Evolutionary conservation across 352 stramenopile species (phyloP), one percentile per base, ranked within the genome.

Genomic region (Pythium brachiatum): DNA sequence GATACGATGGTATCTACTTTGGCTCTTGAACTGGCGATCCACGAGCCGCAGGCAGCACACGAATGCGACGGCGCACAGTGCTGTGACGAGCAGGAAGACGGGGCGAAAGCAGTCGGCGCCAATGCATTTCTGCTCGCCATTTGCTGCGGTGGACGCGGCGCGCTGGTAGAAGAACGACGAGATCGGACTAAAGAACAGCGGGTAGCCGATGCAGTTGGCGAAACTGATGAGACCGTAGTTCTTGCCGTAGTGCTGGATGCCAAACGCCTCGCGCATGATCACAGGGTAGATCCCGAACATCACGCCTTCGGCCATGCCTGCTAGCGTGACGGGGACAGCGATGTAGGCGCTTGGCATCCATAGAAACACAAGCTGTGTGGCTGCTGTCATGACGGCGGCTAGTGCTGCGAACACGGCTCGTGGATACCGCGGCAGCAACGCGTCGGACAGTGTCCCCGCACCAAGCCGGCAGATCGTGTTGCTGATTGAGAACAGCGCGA

Each of bases 221-320:
- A 92, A 60, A 31, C 82, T 91, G 52, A 95, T 64, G 46, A 92
- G 74, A 7, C 86, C 86, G 57, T 89, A 95, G 64, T 95, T 95
- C 60, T 93, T 93, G 48, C 86, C 86, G 69, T 88, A 92, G 66
- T 95, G 81, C 38, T 70, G 70, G 21, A 88, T 43, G 15, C 86
- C 86, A 57, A 93, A 95, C 36, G 86, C 74, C 46, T 95, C 86
- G 31, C 86, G 86, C 51, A 90, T 79, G 44, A 95, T 79, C 25
- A 95, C 83, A 2, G 86, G 83, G 55, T 90, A 95, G 47, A 76
- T 82, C 53, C 75, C 81, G 39, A 92, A 95, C 79, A 95, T 91
- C 38, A 89, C 75, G 31, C 86, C 86, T 31, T 93, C 86, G 0
- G 81, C 75, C 32, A 90, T 73, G 0, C 86, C 86, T 9, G 86